Conservation (phyloP, 2,329 filamentous ascomycete genomes). For the Fusarium tanahbumbuense region DNA sequence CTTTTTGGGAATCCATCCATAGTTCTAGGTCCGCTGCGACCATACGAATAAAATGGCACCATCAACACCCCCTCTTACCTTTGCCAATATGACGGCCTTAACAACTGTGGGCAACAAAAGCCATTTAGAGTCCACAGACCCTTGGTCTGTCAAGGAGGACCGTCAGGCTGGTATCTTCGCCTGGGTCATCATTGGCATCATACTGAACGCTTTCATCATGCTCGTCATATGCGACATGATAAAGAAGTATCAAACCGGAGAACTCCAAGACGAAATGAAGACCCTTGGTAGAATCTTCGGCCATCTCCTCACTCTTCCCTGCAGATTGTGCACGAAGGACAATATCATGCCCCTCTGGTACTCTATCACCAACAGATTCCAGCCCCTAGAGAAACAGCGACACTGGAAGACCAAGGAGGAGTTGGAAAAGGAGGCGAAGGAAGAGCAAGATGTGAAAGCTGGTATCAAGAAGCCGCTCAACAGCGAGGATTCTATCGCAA, state of each 20-base stretch:
- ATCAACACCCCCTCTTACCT: background rate
- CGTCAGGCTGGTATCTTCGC: constrained; percentile 9
- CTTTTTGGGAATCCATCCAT: background rate
- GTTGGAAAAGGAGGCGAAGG: background rate
- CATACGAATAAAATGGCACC: background rate
- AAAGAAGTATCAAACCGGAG: constrained; percentile 21
- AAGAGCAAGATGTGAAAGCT: background rate
- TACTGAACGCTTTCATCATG: constrained; percentile 19
- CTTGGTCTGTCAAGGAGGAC: constrained; percentile 2
- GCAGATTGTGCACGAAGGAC: constrained; percentile 4
- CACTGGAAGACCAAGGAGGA: background rate
- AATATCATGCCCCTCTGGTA: constrained; percentile 9
- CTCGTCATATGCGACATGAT: constrained; percentile 26
- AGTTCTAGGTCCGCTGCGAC: background rate
- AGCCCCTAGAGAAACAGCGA: constrained; percentile 14
- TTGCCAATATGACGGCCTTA: background rate
- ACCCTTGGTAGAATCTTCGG: background rate
- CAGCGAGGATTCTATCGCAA: background rate
- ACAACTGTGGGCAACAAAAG: background rate
- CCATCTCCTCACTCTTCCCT: constrained; percentile 3
- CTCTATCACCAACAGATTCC: constrained; percentile 31
- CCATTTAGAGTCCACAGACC: background rate
- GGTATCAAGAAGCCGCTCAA: background rate
- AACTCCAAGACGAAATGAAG: constrained; percentile 17
- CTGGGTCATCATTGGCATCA: constrained; percentile 12